Conservation (phyloP, 352 stramenopile genomes). For the Globisporangium heterothallicum region DNA sequence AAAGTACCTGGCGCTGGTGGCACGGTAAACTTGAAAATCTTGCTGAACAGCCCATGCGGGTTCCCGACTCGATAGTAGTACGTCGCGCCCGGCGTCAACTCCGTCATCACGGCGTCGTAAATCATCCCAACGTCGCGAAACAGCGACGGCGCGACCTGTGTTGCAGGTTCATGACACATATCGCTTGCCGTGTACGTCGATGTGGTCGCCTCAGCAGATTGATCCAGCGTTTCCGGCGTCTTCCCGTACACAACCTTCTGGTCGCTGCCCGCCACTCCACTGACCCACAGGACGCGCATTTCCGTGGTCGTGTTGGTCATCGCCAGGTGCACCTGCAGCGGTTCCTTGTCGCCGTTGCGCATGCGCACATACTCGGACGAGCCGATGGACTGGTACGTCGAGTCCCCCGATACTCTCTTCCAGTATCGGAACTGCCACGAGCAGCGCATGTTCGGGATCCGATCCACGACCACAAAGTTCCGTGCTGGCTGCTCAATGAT, state of each 20-base stretch:
- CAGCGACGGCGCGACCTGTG: slow-evolving; percentile 2
- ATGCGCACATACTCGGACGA: slow-evolving; percentile 16
- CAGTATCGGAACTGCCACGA: slow-evolving; percentile 31
- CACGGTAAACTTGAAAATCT: slow-evolving; percentile 13
- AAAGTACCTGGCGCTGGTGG: neutral
- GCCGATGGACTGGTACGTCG: slow-evolving; percentile 11
- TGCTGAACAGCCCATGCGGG: slow-evolving; percentile 1
- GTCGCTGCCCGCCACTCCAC: slow-evolving; percentile 4
- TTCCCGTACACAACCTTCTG: slow-evolving; percentile 10
- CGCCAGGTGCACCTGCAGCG: slow-evolving; percentile 23
- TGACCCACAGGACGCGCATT: slow-evolving; percentile 26
- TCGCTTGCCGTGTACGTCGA: slow-evolving; percentile 7
- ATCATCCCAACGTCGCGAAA: slow-evolving; percentile 13
- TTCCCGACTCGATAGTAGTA: slow-evolving; percentile 18
- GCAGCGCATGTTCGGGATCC: slow-evolving; percentile 30
- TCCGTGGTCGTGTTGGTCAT: slow-evolving; percentile 14
- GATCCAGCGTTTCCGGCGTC: neutral
- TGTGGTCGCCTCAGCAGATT: neutral
- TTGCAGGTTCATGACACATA: slow-evolving; percentile 12
- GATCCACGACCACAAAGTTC: slow-evolving; percentile 10
- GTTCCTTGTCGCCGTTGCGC: slow-evolving; percentile 12
- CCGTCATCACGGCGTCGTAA: slow-evolving; percentile 14
- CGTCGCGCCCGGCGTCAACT: slow-evolving; percentile 1
- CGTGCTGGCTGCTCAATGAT: slow-evolving; percentile 3
- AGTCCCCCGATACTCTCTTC: neutral